Conservation (phyloP, 2,329 filamentous ascomycete species). For the Trichoderma aggressivum region DNA sequence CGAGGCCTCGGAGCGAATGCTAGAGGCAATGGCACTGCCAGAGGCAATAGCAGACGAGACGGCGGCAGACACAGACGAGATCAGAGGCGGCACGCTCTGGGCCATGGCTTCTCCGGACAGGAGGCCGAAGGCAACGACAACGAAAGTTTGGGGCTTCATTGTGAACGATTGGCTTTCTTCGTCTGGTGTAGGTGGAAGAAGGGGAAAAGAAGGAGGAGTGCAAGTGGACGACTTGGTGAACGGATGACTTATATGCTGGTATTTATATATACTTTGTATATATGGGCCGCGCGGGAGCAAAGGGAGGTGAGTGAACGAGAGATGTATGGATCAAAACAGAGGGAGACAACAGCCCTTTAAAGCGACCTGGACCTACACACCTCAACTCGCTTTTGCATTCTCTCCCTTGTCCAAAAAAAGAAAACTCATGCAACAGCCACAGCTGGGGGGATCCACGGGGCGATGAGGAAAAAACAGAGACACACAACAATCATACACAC, state of each 20-base stretch:
- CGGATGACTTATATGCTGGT: background rate
- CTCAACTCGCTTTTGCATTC: background rate
- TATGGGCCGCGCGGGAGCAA: background rate
- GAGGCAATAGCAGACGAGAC: slow-evolving; percentile 2
- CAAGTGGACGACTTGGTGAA: background rate
- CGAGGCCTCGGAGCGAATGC: background rate
- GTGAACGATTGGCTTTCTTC: slow-evolving; percentile 11
- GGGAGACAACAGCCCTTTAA: slow-evolving; percentile 11
- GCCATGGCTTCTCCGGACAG: slow-evolving; percentile 8
- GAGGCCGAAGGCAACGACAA: slow-evolving; percentile 17
- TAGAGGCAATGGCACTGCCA: background rate
- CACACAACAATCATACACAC: background rate
- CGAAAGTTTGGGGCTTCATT: slow-evolving; percentile 15
- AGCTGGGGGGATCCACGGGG: slow-evolving; percentile 14
- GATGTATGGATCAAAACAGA: background rate
- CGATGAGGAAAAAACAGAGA: background rate
- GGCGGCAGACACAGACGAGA: background rate
- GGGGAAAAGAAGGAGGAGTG: background rate
- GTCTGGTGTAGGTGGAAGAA: background rate
- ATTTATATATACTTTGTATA: background rate
- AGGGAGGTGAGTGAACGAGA: slow-evolving; percentile 8
- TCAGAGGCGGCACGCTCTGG: background rate
- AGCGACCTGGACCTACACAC: background rate
- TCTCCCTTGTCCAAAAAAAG: slow-evolving; percentile 6
- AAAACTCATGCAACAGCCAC: slow-evolving; percentile 16